Evolutionary conservation across 768 basidiomycete species (phyloP).

Genomic region (Amanita pallidorosea): DNA sequence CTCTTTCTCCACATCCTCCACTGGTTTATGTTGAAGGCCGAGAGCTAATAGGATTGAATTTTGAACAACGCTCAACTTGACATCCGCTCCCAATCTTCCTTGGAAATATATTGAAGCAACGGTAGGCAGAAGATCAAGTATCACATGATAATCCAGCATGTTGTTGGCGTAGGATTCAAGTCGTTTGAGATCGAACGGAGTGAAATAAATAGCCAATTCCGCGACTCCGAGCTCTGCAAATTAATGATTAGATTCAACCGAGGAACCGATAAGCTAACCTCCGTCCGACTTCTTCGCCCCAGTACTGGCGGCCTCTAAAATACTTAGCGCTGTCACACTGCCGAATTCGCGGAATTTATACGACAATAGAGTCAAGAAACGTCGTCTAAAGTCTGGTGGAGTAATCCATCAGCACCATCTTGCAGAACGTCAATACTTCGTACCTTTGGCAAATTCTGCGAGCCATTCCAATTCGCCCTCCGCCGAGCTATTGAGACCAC

Average conservation of each 20-base stretch:
- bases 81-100: conserved; percentile 49
- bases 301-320: conserved; percentile 75
- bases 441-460: conserved; percentile 79
- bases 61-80: conserved; percentile 78
- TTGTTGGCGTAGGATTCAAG: conserved; percentile 94
- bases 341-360: conserved; percentile 94
- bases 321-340: conserved; percentile 74
- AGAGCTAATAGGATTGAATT: conserved; percentile 84
- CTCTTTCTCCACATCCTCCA: conserved; percentile 86
- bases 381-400: conserved; percentile 72
- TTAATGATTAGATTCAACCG: background rate
- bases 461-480: conserved; percentile 72
- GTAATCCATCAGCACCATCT: background rate
- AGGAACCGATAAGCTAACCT: conserved; percentile 16
- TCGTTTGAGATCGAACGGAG: conserved; percentile 93
- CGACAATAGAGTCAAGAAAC: conserved; percentile 83
- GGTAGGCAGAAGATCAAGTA: conserved; percentile 82
- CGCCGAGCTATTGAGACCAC: conserved; percentile 62
- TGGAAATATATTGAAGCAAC: conserved; percentile 83
- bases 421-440: conserved; percentile 4
- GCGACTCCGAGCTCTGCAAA: conserved; percentile 22
- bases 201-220: conserved; percentile 49
- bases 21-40: conserved; percentile 78
- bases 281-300: conserved; percentile 41
- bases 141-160: conserved; percentile 92